Evolutionary conservation across 2,329 filamentous ascomycete species (phyloP).

Genomic region (Diaporthe sp.): DNA sequence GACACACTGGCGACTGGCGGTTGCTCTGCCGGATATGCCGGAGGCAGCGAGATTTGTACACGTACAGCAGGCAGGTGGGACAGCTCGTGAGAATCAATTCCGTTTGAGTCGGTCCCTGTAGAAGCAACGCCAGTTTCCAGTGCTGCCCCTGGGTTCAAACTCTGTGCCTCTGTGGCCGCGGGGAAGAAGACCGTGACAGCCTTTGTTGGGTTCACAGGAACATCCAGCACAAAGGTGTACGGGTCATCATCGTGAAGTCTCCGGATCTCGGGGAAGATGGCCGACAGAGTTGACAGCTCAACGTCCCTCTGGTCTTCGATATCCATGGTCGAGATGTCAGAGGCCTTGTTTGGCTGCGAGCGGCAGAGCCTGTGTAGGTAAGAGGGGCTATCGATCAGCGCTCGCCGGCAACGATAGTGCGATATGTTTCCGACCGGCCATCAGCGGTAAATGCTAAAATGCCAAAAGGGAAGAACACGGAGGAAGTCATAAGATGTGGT

Average conservation of each 20-base stretch:
- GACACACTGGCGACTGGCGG: conserved; percentile 63
- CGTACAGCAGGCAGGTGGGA: conserved; percentile 68
- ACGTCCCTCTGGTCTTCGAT: conserved; percentile 63
- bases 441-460: neutral
- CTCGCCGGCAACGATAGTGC: conserved; percentile 4
- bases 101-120: conserved; percentile 7
- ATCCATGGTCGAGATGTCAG: conserved; percentile 22
- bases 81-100: conserved; percentile 59
- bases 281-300: conserved; percentile 70
- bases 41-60: conserved; percentile 64
- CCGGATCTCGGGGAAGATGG: conserved; percentile 75
- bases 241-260: conserved; percentile 52
- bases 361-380: neutral
- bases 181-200: conserved; percentile 69
- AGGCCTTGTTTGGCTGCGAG: neutral
- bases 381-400: neutral
- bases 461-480: neutral
- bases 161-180: conserved; percentile 50
- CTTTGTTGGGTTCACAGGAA: conserved; percentile 65
- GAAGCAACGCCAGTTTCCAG: conserved; percentile 33
- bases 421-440: conserved; percentile 3
- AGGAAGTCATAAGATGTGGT: conserved; percentile 3
- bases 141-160: conserved; percentile 34
- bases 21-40: conserved; percentile 64
- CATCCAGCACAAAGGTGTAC: conserved; percentile 65